Base-by-base conservation (phyloP, 2,329 filamentous ascomycete genomes). In the Laburnicola sp. region DNA sequence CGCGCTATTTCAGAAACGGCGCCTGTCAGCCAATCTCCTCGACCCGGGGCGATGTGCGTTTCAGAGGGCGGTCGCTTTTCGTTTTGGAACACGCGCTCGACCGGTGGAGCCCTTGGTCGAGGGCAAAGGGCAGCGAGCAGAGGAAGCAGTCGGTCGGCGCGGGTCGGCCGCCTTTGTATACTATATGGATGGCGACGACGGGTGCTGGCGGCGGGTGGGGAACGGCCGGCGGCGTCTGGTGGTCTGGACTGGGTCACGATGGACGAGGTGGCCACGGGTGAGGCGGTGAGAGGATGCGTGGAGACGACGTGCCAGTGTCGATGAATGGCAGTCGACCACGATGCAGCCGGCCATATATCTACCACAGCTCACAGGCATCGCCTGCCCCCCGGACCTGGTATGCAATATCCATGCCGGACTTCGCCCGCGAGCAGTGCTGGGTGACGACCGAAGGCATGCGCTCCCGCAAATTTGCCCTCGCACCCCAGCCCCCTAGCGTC, bases 261-360 rank as follows among this genome's bases (percentile, higher is more conserved):
- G 59, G 42, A 70, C 65, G 58, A 56, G 66, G 59, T 39, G 48
- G 53, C 51, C 50, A 47, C 46, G 57, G 58, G 48, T 62, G 65
- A 68, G 63, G 69, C 68, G 69, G 66, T 69, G 64, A 64, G 56
- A 23, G 43, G 59, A 49, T 46, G 49, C 56, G 62, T 63, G 64
- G 62, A 64, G 53, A 44, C 48, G 38, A 31, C n/a, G 28, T 38
- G 40, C 25, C 32, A 51, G 46, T 50, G 57, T 37, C 38, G 60
- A 60, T 66, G 65, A 65, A 70, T 69, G 59, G 61, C 58, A 64
- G 56, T 57, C 58, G 61, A 60, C 61, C 68, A 69, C 66, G 66
- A 67, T 60, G 64, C 59, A 51, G 43, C 64, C 67, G 85, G 82
- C 45, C 66, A 23, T 84, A 86, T 69, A 34, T 83, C 82, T 72